Evolutionary conservation across 129 eudicot genomes (phyloP).

Genomic region (Saussurea involucrata): DNA sequence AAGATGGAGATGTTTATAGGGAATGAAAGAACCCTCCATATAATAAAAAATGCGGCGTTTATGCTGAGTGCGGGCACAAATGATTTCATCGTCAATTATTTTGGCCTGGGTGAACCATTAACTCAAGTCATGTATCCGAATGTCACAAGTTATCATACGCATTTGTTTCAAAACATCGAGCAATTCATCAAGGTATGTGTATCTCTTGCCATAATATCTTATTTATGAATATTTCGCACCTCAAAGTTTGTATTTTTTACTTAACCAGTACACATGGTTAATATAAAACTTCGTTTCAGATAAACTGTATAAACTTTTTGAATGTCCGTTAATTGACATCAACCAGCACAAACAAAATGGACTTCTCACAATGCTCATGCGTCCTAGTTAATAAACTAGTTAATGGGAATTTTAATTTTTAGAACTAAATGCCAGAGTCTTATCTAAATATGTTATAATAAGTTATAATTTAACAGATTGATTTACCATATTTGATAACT

Average conservation of each 20-base stretch:
- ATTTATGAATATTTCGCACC: neutral
- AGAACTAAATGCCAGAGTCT: no score
- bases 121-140: conserved; percentile 28
- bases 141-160: conserved; percentile 39
- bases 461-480: no score
- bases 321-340: no score
- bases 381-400: no score
- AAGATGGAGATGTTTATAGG: conserved; percentile 52
- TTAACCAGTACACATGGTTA: neutral
- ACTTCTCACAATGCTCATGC: no score
- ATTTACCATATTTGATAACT: no score
- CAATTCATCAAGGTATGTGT: conserved; percentile 42
- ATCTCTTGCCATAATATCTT: neutral
- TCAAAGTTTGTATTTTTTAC: neutral
- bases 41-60: conserved; percentile 37
- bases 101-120: conserved; percentile 24
- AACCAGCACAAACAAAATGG: no score
- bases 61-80: conserved; percentile 71
- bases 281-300: neutral
- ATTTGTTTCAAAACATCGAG: conserved; percentile 41
- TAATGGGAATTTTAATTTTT: no score
- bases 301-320: neutral
- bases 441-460: no score
- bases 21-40: conserved; percentile 24
- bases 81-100: conserved; percentile 57